Conservation (phyloP, 2,329 filamentous ascomycete genomes). For the Trichoderma simmonsii region DNA sequence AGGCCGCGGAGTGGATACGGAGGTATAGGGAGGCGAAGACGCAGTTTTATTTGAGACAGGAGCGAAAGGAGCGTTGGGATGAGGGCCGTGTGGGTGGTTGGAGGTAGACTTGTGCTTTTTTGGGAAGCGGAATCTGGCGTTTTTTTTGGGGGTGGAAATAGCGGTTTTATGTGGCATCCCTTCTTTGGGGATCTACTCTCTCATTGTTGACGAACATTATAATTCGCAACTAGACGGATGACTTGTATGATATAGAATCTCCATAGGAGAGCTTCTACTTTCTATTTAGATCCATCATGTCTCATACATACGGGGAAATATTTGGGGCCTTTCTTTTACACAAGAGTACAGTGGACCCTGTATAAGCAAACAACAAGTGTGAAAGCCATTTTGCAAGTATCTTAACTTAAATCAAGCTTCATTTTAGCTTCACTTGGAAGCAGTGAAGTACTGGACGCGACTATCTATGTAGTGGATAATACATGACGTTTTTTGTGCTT, state of each 20-base stretch:
- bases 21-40: constrained; percentile 77
- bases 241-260: not conserved
- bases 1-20: constrained; percentile 80
- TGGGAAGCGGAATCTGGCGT: not conserved
- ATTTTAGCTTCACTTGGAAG: not conserved
- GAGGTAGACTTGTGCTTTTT: constrained; percentile 54
- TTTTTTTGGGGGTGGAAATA: not conserved
- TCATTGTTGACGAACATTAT: not conserved
- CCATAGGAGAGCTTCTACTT: not conserved
- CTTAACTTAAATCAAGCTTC: not conserved
- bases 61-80: constrained; percentile 92
- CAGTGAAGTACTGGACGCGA: not conserved
- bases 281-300: not conserved
- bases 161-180: not conserved
- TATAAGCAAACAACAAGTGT: not conserved
- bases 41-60: constrained; percentile 73
- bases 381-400: not conserved
- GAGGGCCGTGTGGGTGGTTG: constrained; percentile 93
- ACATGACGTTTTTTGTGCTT: not conserved
- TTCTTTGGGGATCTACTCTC: not conserved
- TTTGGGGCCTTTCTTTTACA: not conserved
- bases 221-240: not conserved
- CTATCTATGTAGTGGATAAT: not conserved
- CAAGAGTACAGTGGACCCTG: not conserved
- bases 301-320: not conserved